Base-by-base conservation (phyloP, 2,329 filamentous ascomycete species). In the Byssochlamys sp. region DNA sequence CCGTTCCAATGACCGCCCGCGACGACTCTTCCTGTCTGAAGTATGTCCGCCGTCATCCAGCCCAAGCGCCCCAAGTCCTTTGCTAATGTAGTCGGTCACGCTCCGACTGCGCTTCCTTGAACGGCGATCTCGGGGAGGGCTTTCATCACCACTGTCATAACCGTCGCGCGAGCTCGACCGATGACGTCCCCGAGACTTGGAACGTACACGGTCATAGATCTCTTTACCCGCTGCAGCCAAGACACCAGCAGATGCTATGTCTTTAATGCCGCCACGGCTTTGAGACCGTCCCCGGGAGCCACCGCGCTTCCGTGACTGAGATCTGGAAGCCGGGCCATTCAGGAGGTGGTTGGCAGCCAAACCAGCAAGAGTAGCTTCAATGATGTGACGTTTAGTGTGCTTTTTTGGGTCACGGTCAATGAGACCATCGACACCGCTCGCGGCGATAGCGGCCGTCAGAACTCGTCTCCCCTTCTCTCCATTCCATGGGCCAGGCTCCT, bases 381-480 rank as follows among this genome's bases (percentile, higher is more conserved):
- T 80, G 57, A 96, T 81, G 66, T 94, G 88, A 53, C 90, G 84
- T 75, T 91, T 95, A 62, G 76, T 76, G 75, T 91, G 86, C 70
- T 89, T 86, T 65, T 87, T 84, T 4, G 85, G 81, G 66, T 91
- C 81, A 55, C 78, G 78, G 63, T 86, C 84, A 57, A 87, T 78
- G 49, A 91, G 81, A 7, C 86, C 85, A 71, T 96, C 90, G 60
- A 96, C 88, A 58, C 90, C 89, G 63, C 89, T 92, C 59, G 92
- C 91, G 74, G 90, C 88, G 27, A 86, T 73, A 35, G 92, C 92
- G 53, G 91, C 91, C 25, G 92, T 96, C 53, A 95, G 82, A 59
- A 97, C 84, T 55, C 92, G 90, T 78, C 91, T 94, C 63, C 91
- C 90, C 76, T 96, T 96, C 61, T 89, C 88, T 39, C 91, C 92